Percentiles rank a stretch among this genome's conserved stretches.
These are phyloP conservation scores for Hypomontagnella submonticulosa DNA, from an alignment of 495 filamentous ascomycete species.

Conservation along the genomic window DNA sequence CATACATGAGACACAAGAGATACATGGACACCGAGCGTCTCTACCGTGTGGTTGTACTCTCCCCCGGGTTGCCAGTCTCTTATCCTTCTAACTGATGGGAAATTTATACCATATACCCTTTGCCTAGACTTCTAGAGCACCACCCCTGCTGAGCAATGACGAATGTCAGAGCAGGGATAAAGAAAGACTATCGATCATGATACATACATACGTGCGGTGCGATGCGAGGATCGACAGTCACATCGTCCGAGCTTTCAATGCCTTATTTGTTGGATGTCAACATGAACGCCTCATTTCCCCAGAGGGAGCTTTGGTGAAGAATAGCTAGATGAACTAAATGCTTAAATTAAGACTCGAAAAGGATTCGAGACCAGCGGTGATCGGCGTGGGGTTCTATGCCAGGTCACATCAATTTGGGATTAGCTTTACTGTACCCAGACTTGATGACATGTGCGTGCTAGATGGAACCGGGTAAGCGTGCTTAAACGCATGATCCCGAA, in stretches of 20 bases:
- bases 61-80: constrained; percentile 3
- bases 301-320: constrained; percentile 35
- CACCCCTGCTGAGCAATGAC: constrained; percentile 41
- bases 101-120: constrained; percentile 10
- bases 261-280: constrained; percentile 40
- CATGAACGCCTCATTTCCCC: constrained; percentile 46
- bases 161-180: constrained; percentile 40
- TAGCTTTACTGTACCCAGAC: constrained; percentile 38
- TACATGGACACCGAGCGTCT: no score
- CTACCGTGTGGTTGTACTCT: not conserved
- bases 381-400: constrained; percentile 42
- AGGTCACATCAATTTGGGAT: constrained; percentile 43
- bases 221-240: constrained; percentile 47
- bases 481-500: constrained; percentile 40
- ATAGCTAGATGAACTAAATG: constrained; percentile 5
- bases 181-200: constrained; percentile 43
- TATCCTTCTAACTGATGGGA: not conserved
- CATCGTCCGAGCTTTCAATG: constrained; percentile 46
- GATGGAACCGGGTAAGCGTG: constrained; percentile 45
- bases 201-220: constrained; percentile 40
- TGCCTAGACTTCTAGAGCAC: constrained; percentile 25
- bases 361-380: constrained; percentile 43
- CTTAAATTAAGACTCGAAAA: constrained; percentile 36
- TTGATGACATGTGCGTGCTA: constrained; percentile 41
- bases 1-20: no score